phyloP scores from a whole-genome alignment of 2,329 filamentous ascomycete genomes.

The Huntiella moniliformis region DNA sequence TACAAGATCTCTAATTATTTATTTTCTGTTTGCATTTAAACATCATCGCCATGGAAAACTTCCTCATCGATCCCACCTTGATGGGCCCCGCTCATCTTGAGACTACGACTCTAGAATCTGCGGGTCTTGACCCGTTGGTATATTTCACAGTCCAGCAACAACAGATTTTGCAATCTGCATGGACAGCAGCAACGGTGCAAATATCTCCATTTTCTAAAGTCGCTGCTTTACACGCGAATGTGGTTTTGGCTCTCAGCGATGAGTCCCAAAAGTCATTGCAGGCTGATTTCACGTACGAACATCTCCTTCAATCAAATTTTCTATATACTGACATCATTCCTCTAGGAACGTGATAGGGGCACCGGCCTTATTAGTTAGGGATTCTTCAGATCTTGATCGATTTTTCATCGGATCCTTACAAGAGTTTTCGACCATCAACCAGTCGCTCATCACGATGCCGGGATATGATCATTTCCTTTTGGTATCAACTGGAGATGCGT shows the following conservation, averaged over 20 bases:
- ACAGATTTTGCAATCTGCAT: not conserved
- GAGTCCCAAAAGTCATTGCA: not conserved
- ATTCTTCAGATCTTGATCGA: conserved; percentile 1
- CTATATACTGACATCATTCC: not conserved
- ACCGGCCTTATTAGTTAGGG: not conserved
- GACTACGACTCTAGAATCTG: too few relatives aligned
- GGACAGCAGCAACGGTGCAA: not conserved
- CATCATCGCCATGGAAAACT: too few relatives aligned
- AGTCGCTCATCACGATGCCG: not conserved
- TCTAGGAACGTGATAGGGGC: not conserved
- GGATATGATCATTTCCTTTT: not conserved
- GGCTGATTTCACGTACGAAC: not conserved
- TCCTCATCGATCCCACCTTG: too few relatives aligned
- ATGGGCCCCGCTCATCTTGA: too few relatives aligned
- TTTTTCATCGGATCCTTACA: conserved; percentile 1
- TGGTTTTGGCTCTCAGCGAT: conserved; percentile 1
- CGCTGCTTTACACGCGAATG: conserved; percentile 1
- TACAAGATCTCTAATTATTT: too few relatives aligned
- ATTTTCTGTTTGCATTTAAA: too few relatives aligned
- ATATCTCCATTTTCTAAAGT: conserved; percentile 1
- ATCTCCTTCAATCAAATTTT: not conserved
- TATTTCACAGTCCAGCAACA: conserved; percentile 1
- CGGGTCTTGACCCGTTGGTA: not conserved
- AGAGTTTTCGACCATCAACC: not conserved
- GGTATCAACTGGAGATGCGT: not conserved